Base-by-base conservation (phyloP, 2,329 filamentous ascomycete species). In the Xylaria arbuscula region DNA sequence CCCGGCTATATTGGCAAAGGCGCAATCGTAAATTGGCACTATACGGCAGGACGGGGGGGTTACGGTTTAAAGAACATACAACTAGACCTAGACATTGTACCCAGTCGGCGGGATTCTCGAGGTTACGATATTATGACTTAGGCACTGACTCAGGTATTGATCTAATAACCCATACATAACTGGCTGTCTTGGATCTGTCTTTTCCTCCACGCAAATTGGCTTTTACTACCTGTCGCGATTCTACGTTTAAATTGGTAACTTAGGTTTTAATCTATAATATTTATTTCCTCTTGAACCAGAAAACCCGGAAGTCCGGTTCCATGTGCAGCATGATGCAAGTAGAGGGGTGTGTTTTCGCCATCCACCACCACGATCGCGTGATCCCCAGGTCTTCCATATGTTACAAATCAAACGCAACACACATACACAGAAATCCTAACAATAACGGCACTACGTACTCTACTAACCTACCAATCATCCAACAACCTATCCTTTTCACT, bases 1-100 rank as follows among this genome's bases (percentile, higher is more conserved):
- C 75, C 93, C 94, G 28, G 84, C 85, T 65, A 84, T 96, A 64
- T 88, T 92, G 38, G 71, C 73, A 32, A 75, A 73, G 66, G 75
- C 74, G 36, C 71, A 73, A 61, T 64, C 57, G n/a, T 74, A 71
- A 48, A 67, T 40, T 54, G 17, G 45, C 17, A 66, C 28, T 10
- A 22, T 17, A 28, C 15, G 15, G 15, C 15, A 45, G 40, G 34
- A 28, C 34, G 17, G 17, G 28, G 48, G 36, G 61, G 54, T 28
- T 63, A 60, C 34, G 61, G 57, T 66, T 62, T 6, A 59, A 57
- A 13, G 38, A 58, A 47, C 47, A 57, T 47, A 64, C 45, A 56
- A 67, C 17, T 67, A 70, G 58, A 72, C 57, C 38, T 65, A 68
- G 55, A 66, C 11, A 32, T 38, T 53, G 45, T 34, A 66, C 45